Conservation (phyloP, 352 stramenopile species). For the Phytophthora pisi region DNA sequence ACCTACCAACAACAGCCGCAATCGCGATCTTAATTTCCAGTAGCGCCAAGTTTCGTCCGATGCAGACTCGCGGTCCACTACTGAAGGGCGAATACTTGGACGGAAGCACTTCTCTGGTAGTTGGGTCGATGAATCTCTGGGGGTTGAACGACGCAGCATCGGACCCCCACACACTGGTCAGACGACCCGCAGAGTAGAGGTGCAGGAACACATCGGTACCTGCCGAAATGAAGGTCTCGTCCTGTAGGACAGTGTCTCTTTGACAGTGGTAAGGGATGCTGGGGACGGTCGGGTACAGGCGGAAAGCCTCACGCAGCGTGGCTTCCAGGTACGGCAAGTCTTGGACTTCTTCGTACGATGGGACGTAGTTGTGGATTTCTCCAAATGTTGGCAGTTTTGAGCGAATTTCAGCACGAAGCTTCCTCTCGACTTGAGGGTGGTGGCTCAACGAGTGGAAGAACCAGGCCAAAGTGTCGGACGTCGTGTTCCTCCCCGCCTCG, state of each 20-base stretch:
- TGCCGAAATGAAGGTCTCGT: constrained; percentile 45
- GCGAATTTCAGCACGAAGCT: constrained; percentile 37
- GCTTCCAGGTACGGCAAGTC: constrained; percentile 33
- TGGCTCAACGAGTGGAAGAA: constrained; percentile 51
- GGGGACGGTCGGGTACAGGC: constrained; percentile 33
- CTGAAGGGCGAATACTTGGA: constrained; percentile 17
- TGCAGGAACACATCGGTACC: constrained; percentile 27
- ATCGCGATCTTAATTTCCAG: constrained; percentile 30
- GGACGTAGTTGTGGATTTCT: neutral
- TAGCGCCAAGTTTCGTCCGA: constrained; percentile 21
- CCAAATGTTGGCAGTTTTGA: constrained; percentile 22
- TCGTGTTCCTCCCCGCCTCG: constrained; percentile 64
- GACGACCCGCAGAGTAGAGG: constrained; percentile 44
- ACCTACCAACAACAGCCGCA: constrained; percentile 10
- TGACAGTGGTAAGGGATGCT: constrained; percentile 42
- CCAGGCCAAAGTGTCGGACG: constrained; percentile 53
- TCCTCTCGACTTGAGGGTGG: constrained; percentile 40
- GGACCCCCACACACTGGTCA: constrained; percentile 41
- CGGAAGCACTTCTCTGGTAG: constrained; percentile 10
- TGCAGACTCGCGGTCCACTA: constrained; percentile 13
- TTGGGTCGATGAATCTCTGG: constrained; percentile 41
- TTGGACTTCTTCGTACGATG: constrained; percentile 17
- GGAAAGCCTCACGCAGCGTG: constrained; percentile 19
- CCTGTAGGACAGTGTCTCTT: constrained; percentile 44
- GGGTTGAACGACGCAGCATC: constrained; percentile 42